Conservation (phyloP, 2,329 filamentous ascomycete species). For the Xylariaceae sp. region DNA sequence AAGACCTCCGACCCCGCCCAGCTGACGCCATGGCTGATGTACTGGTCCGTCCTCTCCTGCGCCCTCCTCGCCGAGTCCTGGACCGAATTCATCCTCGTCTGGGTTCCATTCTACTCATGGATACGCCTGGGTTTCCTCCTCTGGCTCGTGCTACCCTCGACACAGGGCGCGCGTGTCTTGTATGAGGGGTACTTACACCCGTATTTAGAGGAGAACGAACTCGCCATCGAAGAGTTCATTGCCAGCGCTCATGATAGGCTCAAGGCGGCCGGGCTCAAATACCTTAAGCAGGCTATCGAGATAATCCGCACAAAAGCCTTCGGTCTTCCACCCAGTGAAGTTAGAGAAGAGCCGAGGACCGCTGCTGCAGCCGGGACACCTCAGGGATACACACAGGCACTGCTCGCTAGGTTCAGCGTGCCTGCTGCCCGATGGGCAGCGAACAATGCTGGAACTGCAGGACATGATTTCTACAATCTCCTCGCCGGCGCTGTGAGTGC, state of each 20-base stretch:
- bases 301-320: conserved; percentile 71
- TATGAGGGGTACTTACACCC: conserved; percentile 86
- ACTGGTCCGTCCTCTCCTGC: conserved; percentile 90
- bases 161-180: conserved; percentile 83
- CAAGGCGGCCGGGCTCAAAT: conserved; percentile 70
- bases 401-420: conserved; percentile 83
- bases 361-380: conserved; percentile 39
- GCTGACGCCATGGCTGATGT: conserved; percentile 97
- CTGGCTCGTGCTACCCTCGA: conserved; percentile 95
- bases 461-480: conserved; percentile 70
- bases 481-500: conserved; percentile 70
- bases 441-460: conserved; percentile 40
- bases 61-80: conserved; percentile 81
- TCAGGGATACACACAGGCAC: conserved; percentile 69
- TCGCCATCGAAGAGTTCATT: conserved; percentile 87
- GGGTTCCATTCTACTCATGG: conserved; percentile 93
- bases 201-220: conserved; percentile 82
- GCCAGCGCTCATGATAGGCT: conserved; percentile 73
- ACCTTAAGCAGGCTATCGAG: conserved; percentile 68
- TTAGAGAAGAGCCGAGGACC: conserved; percentile 36
- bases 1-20: conserved; percentile 86
- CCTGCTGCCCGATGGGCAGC: conserved; percentile 61
- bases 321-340: conserved; percentile 62
- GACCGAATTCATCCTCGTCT: conserved; percentile 80
- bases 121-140: conserved; percentile 81